Conservation (phyloP, 495 filamentous ascomycete genomes). For the Astrocystis sublimbata region DNA sequence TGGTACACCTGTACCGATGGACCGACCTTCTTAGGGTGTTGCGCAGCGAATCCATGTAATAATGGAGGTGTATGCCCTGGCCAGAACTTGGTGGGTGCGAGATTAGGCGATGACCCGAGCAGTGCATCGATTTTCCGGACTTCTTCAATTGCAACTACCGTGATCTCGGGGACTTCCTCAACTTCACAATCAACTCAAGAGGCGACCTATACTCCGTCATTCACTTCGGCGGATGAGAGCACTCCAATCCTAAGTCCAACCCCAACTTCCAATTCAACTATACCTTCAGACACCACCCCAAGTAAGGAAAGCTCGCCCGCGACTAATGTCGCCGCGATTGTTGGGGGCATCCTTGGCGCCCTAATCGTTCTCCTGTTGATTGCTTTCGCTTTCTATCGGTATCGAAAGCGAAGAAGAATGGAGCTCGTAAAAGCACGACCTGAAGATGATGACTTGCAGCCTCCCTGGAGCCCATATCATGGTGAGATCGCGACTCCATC, state of each 20-base stretch:
- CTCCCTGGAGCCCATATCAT: slow-evolving; percentile 8
- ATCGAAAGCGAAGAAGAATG: slow-evolving; percentile 2
- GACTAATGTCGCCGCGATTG: slow-evolving; percentile 4
- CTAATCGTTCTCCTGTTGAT: slow-evolving; percentile 6
- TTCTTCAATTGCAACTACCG: background rate
- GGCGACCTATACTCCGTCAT: background rate
- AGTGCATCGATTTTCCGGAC: slow-evolving; percentile 12
- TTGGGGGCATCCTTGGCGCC: slow-evolving; percentile 20
- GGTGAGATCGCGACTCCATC: background rate
- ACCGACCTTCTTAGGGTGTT: slow-evolving; percentile 40
- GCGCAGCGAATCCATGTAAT: slow-evolving; percentile 30
- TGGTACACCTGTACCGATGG: slow-evolving; percentile 33
- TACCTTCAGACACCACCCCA: background rate
- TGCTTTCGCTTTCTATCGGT: slow-evolving; percentile 7
- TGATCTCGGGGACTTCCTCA: background rate
- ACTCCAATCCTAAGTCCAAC: background rate
- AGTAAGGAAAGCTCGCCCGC: background rate
- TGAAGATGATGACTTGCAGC: background rate
- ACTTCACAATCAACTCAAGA: background rate
- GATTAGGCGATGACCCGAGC: slow-evolving; percentile 5
- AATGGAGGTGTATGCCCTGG: slow-evolving; percentile 21
- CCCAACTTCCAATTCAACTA: background rate
- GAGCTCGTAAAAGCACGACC: background rate
- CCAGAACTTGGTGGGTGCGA: slow-evolving; percentile 17
- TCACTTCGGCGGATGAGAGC: background rate